phyloP scores from a whole-genome alignment of 495 filamentous ascomycete genomes.

The Thozetella sp. region DNA sequence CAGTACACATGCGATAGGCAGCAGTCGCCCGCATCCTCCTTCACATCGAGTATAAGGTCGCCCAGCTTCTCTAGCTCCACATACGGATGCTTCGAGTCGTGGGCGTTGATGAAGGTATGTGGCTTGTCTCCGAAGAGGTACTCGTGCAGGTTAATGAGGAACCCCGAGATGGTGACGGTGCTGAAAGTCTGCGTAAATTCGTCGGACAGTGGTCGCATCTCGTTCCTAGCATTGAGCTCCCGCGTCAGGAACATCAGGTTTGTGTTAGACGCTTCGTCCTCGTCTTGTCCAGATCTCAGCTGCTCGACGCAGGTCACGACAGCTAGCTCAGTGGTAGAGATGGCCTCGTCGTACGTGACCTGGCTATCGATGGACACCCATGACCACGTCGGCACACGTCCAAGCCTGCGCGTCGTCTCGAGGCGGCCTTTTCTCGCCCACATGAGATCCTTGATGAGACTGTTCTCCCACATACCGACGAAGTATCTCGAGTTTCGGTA shows the following conservation, averaged over 20 bases:
- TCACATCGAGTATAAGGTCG: not conserved
- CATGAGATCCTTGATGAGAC: not conserved
- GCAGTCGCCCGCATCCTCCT: not conserved
- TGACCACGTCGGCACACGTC: not conserved
- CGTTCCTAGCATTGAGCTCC: not conserved
- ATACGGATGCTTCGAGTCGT: not conserved
- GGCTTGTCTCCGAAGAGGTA: not conserved
- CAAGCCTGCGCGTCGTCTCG: not conserved
- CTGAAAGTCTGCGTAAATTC: not conserved
- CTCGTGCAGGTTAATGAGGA: not conserved
- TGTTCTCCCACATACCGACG: not conserved
- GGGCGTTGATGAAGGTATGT: not conserved
- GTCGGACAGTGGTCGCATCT: not conserved
- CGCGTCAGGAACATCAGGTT: not conserved
- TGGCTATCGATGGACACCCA: not conserved
- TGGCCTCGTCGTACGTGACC: not conserved
- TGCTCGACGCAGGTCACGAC: not conserved
- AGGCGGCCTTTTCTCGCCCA: constrained; percentile 2
- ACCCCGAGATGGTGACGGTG: not conserved
- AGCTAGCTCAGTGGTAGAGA: not conserved
- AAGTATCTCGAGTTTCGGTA: not conserved
- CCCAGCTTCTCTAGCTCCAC: not conserved
- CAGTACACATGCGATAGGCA: not conserved
- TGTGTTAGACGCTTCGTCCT: not conserved
- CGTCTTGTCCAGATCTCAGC: not conserved